Percentiles rank a stretch among this genome's conserved stretches.
These are phyloP conservation scores for Camellia oleifera DNA, from an alignment of 179 eudicot species.

Conservation along the genomic window DNA sequence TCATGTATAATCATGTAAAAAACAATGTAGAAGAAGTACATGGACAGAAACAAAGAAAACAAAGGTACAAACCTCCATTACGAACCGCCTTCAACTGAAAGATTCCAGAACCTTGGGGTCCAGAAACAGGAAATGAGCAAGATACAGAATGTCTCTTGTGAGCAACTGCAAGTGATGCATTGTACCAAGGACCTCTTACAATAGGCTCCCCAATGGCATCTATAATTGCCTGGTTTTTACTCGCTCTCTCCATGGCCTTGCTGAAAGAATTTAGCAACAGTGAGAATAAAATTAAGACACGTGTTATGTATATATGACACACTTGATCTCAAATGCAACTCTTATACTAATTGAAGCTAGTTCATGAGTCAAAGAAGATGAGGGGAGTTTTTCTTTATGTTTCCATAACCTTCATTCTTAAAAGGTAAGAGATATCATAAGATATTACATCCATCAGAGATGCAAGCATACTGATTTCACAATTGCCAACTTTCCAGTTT, in stretches of 20 bases:
- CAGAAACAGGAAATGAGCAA: conserved; percentile 89
- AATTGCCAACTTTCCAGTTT: neutral
- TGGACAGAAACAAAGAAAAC: neutral
- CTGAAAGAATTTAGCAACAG: conserved; percentile 35
- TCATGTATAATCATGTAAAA: neutral
- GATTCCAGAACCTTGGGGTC: conserved; percentile 89
- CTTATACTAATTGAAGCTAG: neutral
- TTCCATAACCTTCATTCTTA: neutral
- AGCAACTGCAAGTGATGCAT: conserved; percentile 88
- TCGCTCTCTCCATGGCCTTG: conserved; percentile 90
- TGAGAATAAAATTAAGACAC: neutral
- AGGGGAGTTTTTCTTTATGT: neutral
- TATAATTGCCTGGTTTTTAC: conserved; percentile 46
- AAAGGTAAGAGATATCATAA: neutral
- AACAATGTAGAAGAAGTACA: neutral
- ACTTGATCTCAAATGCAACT: neutral
- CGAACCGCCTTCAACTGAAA: conserved; percentile 85
- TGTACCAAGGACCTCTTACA: conserved; percentile 93
- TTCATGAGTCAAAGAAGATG: neutral
- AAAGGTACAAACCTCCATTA: conserved; percentile 51
- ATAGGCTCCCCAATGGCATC: conserved; percentile 84
- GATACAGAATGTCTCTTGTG: conserved; percentile 82
- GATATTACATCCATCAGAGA: neutral
- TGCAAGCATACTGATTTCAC: neutral
- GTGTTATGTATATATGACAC: neutral